Evolutionary conservation across 75 land plant genomes (phyloP).

Genomic region (Cryptomeria japonica): DNA sequence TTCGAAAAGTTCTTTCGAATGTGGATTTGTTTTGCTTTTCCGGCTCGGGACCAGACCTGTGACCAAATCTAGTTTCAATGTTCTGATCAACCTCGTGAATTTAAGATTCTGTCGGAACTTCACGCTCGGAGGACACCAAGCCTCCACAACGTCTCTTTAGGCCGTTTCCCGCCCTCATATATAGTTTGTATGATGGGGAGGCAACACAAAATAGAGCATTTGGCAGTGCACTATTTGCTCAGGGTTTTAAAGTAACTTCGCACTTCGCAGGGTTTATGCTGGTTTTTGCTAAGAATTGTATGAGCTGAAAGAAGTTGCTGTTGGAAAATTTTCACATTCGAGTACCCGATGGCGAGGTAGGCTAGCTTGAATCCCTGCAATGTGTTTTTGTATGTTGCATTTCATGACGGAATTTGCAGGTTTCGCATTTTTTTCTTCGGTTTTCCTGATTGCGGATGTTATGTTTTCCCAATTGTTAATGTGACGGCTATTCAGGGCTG

Average conservation of each 20-base stretch:
- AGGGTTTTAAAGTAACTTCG: not conserved
- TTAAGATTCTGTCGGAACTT: not conserved
- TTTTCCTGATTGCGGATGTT: no score
- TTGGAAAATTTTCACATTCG: no score
- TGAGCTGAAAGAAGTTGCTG: no score
- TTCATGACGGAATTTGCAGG: no score
- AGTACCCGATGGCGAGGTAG: no score
- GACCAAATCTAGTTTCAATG: not conserved
- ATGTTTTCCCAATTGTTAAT: no score
- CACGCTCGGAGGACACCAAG: not conserved
- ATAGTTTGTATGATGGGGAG: not conserved
- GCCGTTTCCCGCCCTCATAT: not conserved
- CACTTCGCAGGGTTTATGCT: no score
- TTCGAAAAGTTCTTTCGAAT: not conserved
- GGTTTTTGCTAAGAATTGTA: no score
- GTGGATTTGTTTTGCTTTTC: not conserved
- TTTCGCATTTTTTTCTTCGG: no score
- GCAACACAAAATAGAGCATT: not conserved
- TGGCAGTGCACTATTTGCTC: not conserved
- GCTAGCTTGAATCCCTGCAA: no score
- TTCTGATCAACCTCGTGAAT: not conserved
- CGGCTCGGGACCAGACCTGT: not conserved
- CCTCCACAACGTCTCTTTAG: not conserved
- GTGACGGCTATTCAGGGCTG: no score
- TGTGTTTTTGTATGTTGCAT: no score